Percentiles rank a stretch among this genome's conserved stretches.
phyloP scores from a whole-genome alignment of 176 grass and related monocot genomes.

The Melocanna baccifera region DNA sequence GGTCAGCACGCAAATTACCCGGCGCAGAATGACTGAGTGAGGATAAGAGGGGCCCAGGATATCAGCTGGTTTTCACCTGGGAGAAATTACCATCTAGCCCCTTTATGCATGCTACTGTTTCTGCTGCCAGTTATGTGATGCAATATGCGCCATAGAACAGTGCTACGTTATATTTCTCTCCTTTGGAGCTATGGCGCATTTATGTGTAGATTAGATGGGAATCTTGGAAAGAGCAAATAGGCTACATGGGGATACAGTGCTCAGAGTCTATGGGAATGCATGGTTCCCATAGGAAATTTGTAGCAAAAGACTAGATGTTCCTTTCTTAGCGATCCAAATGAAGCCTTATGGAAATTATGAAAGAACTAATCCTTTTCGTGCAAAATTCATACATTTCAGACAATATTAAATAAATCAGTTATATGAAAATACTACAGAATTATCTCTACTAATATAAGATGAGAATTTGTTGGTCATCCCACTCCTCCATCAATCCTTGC shows the following conservation, averaged over 20 bases:
- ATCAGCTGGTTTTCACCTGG: constrained; percentile 1
- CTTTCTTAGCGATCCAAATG: not conserved
- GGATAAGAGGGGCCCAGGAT: not conserved
- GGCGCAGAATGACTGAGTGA: not conserved
- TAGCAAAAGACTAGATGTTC: no score
- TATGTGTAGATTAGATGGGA: not conserved
- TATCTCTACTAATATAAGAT: no score
- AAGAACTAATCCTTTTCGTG: no score
- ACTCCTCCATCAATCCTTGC: no score
- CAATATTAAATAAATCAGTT: no score
- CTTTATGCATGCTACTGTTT: constrained; percentile 39
- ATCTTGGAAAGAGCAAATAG: constrained; percentile 17
- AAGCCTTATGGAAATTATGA: not conserved
- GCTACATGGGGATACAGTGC: constrained; percentile 1
- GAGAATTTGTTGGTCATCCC: no score
- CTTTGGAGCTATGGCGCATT: not conserved
- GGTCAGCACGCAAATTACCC: not conserved
- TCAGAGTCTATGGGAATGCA: no score
- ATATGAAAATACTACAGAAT: no score
- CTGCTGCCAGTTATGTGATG: not conserved
- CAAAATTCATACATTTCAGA: no score
- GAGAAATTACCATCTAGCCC: not conserved
- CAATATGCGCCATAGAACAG: not conserved
- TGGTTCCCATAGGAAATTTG: no score
- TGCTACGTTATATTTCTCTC: not conserved